Conservation (phyloP, 2,329 filamentous ascomycete species). For the Colletotrichum lindemuthianum region DNA sequence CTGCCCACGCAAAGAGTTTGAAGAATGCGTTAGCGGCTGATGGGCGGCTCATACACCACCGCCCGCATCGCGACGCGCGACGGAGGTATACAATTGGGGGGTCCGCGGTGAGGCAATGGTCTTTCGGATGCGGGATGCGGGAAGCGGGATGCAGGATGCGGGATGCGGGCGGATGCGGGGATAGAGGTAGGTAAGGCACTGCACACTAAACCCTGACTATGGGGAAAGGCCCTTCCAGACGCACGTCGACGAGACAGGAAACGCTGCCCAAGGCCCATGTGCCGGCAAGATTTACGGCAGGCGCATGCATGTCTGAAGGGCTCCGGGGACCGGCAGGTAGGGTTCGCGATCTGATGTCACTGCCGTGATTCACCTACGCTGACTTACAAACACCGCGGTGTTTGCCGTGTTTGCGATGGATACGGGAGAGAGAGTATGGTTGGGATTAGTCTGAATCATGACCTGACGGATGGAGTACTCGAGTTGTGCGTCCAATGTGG, state of each 20-base stretch:
- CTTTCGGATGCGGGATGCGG: background rate
- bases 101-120: too few species aligned
- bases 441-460: background rate
- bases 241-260: background rate
- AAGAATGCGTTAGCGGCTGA: too few species aligned
- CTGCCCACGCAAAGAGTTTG: too few species aligned
- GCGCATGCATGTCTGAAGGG: background rate
- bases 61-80: too few species aligned
- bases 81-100: too few species aligned
- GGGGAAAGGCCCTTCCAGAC: background rate
- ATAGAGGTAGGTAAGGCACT: background rate
- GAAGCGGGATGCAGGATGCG: background rate
- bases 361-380: background rate
- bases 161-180: background rate
- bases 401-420: too few species aligned
- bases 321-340: background rate
- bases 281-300: background rate
- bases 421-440: background rate
- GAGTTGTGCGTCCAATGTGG: constrained; percentile 17
- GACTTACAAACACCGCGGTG: background rate
- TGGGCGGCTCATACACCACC: too few species aligned
- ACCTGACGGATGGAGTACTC: background rate
- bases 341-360: background rate
- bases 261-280: background rate
- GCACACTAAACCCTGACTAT: background rate